A percentile compares a stretch with the other conserved stretches of the same genome.
Evolutionary conservation across 148 eudicot genomes (phyloP).

Genomic region (Cornus controversa): DNA sequence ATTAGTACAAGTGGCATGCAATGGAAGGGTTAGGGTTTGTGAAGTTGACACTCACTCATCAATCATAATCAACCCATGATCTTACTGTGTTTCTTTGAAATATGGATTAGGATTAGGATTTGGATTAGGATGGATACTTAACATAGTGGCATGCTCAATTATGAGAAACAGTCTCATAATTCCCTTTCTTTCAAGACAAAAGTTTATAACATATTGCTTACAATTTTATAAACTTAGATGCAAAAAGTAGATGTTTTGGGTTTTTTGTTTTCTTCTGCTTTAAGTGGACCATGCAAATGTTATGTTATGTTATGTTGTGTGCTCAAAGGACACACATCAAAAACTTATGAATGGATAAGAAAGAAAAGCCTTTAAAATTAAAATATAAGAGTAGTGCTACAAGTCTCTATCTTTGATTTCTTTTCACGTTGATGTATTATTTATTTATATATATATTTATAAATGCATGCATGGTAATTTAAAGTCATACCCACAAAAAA

Average conservation of each 20-base stretch:
- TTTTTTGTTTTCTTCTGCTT: background rate
- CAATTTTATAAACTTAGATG: background rate
- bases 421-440: no score
- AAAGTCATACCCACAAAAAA: no score
- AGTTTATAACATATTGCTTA: background rate
- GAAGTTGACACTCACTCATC: background rate
- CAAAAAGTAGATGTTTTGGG: background rate
- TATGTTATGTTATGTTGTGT: no score
- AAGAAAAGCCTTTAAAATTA: no score
- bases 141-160: background rate
- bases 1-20: background rate
- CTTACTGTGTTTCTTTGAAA: no score
- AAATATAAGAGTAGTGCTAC: no score
- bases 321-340: background rate
- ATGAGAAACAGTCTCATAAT: background rate
- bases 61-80: background rate
- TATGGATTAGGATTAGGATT: no score
- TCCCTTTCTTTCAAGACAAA: background rate
- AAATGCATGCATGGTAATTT: no score
- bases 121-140: background rate
- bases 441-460: no score
- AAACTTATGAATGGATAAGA: background rate
- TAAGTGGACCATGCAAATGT: background rate
- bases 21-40: no score
- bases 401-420: no score